Percentiles rank a stretch among this genome's conserved stretches.
Evolutionary conservation across 164 flowering plant genomes (phyloP).

Genomic region (Vitis labrusca): DNA sequence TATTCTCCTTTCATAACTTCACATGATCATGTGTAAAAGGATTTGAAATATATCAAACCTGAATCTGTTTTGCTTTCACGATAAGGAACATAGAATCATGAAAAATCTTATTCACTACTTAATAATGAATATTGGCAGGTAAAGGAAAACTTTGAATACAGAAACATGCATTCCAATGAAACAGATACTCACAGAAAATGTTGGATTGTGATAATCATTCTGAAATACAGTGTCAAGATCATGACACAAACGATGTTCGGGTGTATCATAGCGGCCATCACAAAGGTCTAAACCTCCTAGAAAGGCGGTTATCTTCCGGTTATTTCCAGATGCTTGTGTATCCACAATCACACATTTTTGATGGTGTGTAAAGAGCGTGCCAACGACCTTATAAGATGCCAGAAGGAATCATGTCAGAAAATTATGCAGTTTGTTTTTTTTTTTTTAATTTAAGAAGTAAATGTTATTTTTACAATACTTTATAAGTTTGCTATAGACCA

Average conservation of each 20-base stretch:
- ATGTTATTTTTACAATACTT: too few species aligned
- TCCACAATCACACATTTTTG: slow-evolving; percentile 80
- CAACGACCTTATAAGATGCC: slow-evolving; percentile 49
- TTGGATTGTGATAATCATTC: slow-evolving; percentile 68
- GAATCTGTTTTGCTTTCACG: not conserved
- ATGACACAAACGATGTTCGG: slow-evolving; percentile 55
- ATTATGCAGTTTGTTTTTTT: too few species aligned
- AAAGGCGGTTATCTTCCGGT: slow-evolving; percentile 60
- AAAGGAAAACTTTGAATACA: not conserved
- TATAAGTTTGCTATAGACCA: too few species aligned
- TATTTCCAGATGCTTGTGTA: slow-evolving; percentile 58
- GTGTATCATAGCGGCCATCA: slow-evolving; percentile 84
- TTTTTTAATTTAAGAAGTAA: too few species aligned
- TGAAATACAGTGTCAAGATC: slow-evolving; percentile 58
- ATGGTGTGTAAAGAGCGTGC: slow-evolving; percentile 71
- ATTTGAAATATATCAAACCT: too few species aligned
- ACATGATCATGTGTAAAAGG: too few species aligned
- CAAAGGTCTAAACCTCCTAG: slow-evolving; percentile 77
- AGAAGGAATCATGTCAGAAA: not conserved
- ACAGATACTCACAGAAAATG: slow-evolving; percentile 46
- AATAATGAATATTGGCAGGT: not conserved
- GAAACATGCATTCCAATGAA: not conserved
- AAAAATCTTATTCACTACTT: not conserved
- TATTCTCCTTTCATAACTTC: too few species aligned
- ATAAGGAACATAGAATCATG: not conserved